Evolutionary conservation across 768 basidiomycete species (phyloP).

Genomic region (Hericium coralloides): DNA sequence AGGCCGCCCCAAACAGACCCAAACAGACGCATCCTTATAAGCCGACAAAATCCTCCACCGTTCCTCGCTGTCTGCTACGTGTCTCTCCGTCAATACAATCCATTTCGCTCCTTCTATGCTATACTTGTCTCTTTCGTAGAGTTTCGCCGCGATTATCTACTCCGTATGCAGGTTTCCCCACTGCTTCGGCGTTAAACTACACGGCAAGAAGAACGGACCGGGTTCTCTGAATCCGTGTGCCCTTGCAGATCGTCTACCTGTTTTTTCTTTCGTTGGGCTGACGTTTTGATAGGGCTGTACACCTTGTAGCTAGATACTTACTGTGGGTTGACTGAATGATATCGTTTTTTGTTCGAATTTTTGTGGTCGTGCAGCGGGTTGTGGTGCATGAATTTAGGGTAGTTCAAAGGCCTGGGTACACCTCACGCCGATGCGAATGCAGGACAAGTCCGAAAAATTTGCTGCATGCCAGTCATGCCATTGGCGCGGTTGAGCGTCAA

Average conservation of each 20-base stretch:
- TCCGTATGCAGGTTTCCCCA: slow-evolving; percentile 33
- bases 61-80: neutral
- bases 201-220: slow-evolving; percentile 40
- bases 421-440: too few relatives aligned
- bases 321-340: too few relatives aligned
- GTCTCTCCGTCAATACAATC: neutral
- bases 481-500: too few relatives aligned
- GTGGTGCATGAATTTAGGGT: too few relatives aligned
- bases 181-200: slow-evolving; percentile 62
- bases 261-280: slow-evolving; percentile 22
- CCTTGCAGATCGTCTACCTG: slow-evolving; percentile 53
- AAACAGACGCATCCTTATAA: neutral
- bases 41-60: neutral
- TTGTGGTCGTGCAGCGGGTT: too few relatives aligned
- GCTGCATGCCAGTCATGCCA: too few relatives aligned
- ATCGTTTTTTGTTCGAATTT: too few relatives aligned
- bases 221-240: slow-evolving; percentile 9
- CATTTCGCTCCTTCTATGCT: neutral
- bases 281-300: slow-evolving; percentile 34
- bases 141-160: slow-evolving; percentile 53
- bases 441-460: too few relatives aligned
- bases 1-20: neutral
- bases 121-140: neutral
- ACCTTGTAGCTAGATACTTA: neutral
- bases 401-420: too few relatives aligned